Percentiles rank a stretch among this genome's conserved stretches.
phyloP scores from a whole-genome alignment of 2,329 filamentous ascomycete species.

The Ophiostoma piceae region DNA sequence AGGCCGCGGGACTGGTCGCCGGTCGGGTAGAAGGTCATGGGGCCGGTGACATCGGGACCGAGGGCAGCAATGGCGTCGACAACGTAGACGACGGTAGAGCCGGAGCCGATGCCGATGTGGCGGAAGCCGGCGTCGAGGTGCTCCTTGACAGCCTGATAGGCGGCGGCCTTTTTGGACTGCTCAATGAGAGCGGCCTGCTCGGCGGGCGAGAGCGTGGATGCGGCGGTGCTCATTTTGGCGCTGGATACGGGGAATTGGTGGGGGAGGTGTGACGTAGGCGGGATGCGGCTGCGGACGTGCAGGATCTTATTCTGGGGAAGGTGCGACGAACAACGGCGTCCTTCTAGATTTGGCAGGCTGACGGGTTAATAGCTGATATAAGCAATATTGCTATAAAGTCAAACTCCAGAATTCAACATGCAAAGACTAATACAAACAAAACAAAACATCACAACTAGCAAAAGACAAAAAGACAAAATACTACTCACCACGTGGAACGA shows the following conservation, averaged over 20 bases:
- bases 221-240: slow-evolving; percentile 32
- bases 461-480: slow-evolving; percentile 25
- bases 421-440: not conserved
- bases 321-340: slow-evolving; percentile 1
- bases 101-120: slow-evolving; percentile 74
- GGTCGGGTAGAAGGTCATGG: slow-evolving; percentile 85
- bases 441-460: not conserved
- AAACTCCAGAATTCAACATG: not conserved
- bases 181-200: slow-evolving; percentile 50
- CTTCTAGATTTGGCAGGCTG: not conserved
- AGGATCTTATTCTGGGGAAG: not conserved
- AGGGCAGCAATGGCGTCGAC: slow-evolving; percentile 71
- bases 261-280: slow-evolving; percentile 8
- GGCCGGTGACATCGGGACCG: slow-evolving; percentile 46
- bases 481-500: slow-evolving; percentile 21
- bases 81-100: slow-evolving; percentile 77
- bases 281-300: slow-evolving; percentile 2
- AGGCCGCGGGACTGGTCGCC: slow-evolving; percentile 86
- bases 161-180: slow-evolving; percentile 68
- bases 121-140: slow-evolving; percentile 60
- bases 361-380: not conserved
- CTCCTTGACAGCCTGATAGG: slow-evolving; percentile 66
- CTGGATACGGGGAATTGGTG: not conserved
- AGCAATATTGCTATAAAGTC: not conserved
- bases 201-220: slow-evolving; percentile 25